Conservation (phyloP, 2,329 filamentous ascomycete species). For the Samsoniella hepiali region DNA sequence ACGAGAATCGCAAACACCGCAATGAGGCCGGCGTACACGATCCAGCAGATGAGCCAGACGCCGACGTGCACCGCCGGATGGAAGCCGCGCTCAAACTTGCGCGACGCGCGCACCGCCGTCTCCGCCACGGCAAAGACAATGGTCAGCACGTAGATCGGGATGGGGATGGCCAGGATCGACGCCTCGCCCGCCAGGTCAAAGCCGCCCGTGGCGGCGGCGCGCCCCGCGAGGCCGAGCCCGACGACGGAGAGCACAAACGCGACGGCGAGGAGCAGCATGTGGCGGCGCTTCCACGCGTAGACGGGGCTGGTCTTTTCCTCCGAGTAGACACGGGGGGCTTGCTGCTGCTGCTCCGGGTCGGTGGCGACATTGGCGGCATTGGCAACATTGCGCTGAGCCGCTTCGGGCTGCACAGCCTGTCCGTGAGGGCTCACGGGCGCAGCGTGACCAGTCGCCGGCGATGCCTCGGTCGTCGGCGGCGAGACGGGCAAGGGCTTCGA, state of each 20-base stretch:
- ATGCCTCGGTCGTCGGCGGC: neutral
- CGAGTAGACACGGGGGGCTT: neutral
- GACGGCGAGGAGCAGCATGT: neutral
- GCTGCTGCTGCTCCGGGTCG: neutral
- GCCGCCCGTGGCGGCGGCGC: neutral
- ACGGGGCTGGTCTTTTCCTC: neutral
- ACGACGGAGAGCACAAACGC: neutral
- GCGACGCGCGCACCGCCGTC: neutral
- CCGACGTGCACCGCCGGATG: slow-evolving; percentile 10
- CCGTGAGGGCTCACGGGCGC: neutral
- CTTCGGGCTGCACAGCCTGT: neutral
- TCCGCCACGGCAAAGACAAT: slow-evolving; percentile 7
- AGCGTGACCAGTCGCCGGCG: neutral
- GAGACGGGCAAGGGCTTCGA: slow-evolving; percentile 4
- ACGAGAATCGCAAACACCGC: neutral
- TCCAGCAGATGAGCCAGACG: slow-evolving; percentile 14
- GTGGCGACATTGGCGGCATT: neutral
- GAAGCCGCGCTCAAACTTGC: neutral
- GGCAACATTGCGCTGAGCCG: neutral
- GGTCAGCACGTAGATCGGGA: slow-evolving; percentile 2
- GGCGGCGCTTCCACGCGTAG: neutral
- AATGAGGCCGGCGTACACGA: slow-evolving; percentile 5
- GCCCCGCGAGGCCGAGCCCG: neutral
- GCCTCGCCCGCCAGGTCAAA: neutral
- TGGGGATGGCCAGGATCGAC: neutral